Evolutionary conservation across 2,329 filamentous ascomycete species (phyloP), one percentile per base, ranked within the genome.

Genomic region (Purpureocillium lavendulum): DNA sequence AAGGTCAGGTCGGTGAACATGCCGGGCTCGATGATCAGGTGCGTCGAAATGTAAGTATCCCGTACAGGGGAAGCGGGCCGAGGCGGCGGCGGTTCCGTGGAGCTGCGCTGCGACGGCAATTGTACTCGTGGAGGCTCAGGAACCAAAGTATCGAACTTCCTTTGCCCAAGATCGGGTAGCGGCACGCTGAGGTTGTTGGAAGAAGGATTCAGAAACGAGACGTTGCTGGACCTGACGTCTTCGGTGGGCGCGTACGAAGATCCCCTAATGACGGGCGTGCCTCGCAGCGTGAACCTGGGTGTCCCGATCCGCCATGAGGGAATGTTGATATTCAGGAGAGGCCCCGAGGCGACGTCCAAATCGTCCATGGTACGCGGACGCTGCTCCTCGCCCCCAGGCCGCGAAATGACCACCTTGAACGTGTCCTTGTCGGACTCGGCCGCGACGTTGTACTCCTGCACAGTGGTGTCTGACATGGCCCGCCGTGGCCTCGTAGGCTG

Each of bases 251-350:
- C 77, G 58, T 87, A 86, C 13, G 83, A 80, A n/a, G 89, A 94
- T 48, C 81, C 84, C 45, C 85, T 81, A 46, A 96, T 69, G 45
- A 87, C 74, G 3, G 86, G 80, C 3, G 83, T 88, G 10, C 87
- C 87, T 49, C 75, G 74, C 39, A 76, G 65, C 46, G 83, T 90
- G 60, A 95, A 94, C 42, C 80, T 77, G 14, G 87, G 87, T 1
- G 82, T 84, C 11, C 88, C 89, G 41, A 96, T 68, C 48, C 82
- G 81, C 70, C 89, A 94, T 41, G 85, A 82, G 29, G 89, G 88
- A 37, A 95, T 94, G 16, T 80, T 71, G 33, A 90, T 74, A 49
- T 88, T 77, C 37, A 94, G 67, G 29, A 79, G 64, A 11, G 77
- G 79, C 30, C 68, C 60, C 31, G 57, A 54, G 14, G 60, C 50